Conservation (phyloP, 192 early-diverging fungal genomes). For the Helicostylum pulchrum region DNA sequence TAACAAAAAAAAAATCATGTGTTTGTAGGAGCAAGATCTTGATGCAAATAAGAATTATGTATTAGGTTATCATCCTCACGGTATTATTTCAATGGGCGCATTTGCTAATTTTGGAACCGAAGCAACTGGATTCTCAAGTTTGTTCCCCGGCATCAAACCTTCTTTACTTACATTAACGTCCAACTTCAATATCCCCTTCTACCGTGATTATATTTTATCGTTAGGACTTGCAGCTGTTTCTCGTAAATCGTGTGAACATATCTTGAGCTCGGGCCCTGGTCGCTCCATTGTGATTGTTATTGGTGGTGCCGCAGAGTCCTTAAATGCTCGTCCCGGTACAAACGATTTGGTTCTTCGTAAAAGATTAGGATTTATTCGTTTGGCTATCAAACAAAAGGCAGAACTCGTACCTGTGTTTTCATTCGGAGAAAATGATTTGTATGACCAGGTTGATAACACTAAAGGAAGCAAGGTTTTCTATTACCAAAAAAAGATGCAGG, state of each 20-base stretch:
- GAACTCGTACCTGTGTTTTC: slow-evolving; percentile 83
- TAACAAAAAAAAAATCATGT: too few species aligned
- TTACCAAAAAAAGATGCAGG: slow-evolving; percentile 74
- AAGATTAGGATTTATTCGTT: slow-evolving; percentile 85
- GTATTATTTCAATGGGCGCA: slow-evolving; percentile 82
- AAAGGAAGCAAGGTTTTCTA: slow-evolving; percentile 61
- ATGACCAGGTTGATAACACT: slow-evolving; percentile 69
- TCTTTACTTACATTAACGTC: slow-evolving; percentile 77
- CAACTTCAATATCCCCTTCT: slow-evolving; percentile 85
- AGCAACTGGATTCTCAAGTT: slow-evolving; percentile 65
- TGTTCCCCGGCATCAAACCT: slow-evolving; percentile 78
- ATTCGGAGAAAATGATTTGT: slow-evolving; percentile 95
- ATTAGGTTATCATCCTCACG: slow-evolving; percentile 92
- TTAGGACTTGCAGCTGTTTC: slow-evolving; percentile 78
- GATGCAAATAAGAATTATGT: slow-evolving; percentile 85
- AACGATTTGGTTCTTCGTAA: slow-evolving; percentile 73
- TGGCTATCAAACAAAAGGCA: slow-evolving; percentile 77
- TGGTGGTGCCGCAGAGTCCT: slow-evolving; percentile 86
- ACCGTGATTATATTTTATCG: slow-evolving; percentile 78
- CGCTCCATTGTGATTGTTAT: slow-evolving; percentile 80
- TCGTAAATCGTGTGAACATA: slow-evolving; percentile 69
- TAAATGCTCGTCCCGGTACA: slow-evolving; percentile 60
- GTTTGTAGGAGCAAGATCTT: slow-evolving; percentile 66
- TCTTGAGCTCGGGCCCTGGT: slow-evolving; percentile 68
- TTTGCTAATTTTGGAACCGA: slow-evolving; percentile 82